These are phyloP conservation scores for Coix lacrymajobi DNA, from an alignment of 176 grass and related monocot species.

Conservation along the genomic window DNA sequence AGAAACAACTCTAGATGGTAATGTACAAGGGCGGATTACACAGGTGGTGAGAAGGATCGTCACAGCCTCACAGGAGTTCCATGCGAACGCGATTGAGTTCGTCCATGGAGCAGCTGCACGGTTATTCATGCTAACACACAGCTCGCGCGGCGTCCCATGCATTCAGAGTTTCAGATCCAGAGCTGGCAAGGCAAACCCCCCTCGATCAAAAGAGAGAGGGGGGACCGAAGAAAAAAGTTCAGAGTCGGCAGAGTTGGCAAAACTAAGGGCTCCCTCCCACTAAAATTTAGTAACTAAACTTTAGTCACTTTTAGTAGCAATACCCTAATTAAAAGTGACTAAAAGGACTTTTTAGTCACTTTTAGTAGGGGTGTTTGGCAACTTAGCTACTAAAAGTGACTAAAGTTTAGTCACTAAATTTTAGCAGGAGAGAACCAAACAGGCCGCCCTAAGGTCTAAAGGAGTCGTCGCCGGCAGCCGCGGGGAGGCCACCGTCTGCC, in stretches of 20 bases:
- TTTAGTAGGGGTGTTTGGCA: no score
- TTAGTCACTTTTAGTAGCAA: no score
- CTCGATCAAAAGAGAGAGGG: background rate
- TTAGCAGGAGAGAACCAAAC: no score
- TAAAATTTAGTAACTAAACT: no score
- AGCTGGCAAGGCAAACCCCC: background rate
- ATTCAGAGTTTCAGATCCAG: background rate
- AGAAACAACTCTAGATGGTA: background rate
- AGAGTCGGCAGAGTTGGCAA: conserved; percentile 6
- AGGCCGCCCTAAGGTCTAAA: no score
- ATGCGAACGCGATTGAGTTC: background rate
- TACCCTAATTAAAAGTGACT: no score
- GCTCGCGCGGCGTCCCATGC: background rate
- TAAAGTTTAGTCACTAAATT: no score
- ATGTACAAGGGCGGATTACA: conserved; percentile 15
- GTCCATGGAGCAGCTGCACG: conserved; percentile 21
- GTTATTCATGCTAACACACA: conserved; percentile 41
- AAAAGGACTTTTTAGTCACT: no score
- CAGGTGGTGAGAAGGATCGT: background rate
- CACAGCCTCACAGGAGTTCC: background rate
- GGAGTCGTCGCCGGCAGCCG: background rate
- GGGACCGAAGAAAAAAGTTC: background rate
- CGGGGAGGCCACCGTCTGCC: background rate
- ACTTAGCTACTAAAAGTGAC: no score
- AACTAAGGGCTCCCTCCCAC: no score